Percentiles rank a stretch among this genome's conserved stretches.
phyloP scores from a whole-genome alignment of 1,284 basidiomycete species.

The Papiliotrema flavescens region DNA sequence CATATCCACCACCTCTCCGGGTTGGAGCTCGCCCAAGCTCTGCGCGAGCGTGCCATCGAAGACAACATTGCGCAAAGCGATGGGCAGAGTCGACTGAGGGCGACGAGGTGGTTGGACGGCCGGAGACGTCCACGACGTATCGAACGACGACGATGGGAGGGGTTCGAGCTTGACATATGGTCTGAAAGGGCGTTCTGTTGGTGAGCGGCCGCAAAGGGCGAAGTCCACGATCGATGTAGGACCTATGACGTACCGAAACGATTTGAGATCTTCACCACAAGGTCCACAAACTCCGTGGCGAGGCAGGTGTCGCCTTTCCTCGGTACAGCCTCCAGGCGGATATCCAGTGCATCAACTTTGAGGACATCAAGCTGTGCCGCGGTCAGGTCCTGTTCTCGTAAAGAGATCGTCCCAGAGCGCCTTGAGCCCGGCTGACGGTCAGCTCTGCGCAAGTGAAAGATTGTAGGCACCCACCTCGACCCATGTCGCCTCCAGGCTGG shows the following conservation, averaged over 20 bases:
- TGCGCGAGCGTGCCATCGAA: conserved; percentile 64
- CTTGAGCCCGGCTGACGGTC: conserved; percentile 64
- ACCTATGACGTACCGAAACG: conserved; percentile 39
- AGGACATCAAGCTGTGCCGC: conserved; percentile 70
- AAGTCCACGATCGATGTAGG: neutral
- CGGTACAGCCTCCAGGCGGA: conserved; percentile 49
- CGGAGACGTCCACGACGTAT: conserved; percentile 26
- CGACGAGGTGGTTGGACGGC: conserved; percentile 8
- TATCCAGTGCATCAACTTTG: conserved; percentile 61
- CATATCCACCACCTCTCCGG: conserved; percentile 56
- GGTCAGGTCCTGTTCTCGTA: conserved; percentile 71
- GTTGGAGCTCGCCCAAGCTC: conserved; percentile 57
- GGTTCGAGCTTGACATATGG: conserved; percentile 41
- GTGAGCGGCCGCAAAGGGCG: no score
- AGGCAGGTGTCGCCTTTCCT: conserved; percentile 40
- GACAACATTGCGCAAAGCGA: conserved; percentile 61
- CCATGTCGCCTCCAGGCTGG: conserved; percentile 68
- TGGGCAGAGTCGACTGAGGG: conserved; percentile 10
- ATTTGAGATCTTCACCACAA: conserved; percentile 57
- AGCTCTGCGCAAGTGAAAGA: neutral
- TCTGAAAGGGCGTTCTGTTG: conserved; percentile 21
- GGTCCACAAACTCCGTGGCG: conserved; percentile 57
- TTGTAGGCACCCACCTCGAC: conserved; percentile 61
- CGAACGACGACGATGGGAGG: conserved; percentile 25
- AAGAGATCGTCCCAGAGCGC: conserved; percentile 67